Evolutionary conservation across 1,139 yeast species (phyloP).

Genomic region (Debaryomyces nepalensis): DNA sequence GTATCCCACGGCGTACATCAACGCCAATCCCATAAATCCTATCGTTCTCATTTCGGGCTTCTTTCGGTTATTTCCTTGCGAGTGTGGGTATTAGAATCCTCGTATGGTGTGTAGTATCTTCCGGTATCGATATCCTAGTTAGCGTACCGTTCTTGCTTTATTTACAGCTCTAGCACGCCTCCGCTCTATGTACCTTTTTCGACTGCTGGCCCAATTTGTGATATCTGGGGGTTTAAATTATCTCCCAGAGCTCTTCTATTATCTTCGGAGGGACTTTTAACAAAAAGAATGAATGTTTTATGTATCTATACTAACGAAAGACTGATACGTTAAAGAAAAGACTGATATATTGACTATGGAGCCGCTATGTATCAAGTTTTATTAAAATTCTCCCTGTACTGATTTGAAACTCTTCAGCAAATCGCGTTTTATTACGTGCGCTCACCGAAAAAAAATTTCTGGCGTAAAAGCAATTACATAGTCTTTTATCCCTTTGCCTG

Average conservation of each 20-base stretch:
- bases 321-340: conserved; percentile 7
- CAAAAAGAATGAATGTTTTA: conserved; percentile 3
- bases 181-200: not conserved
- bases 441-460: conserved; percentile 7
- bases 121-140: not conserved
- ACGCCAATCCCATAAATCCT: conserved; percentile 5
- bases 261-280: not conserved
- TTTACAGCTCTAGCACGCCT: conserved; percentile 2
- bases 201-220: not conserved
- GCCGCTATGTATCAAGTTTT: conserved; percentile 10
- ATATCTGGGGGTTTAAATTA: conserved; percentile 3
- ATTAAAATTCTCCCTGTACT: conserved; percentile 8
- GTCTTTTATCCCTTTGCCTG: conserved; percentile 4
- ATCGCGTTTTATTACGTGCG: conserved; percentile 10
- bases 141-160: not conserved
- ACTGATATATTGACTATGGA: not conserved
- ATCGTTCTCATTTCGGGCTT: conserved; percentile 2
- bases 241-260: not conserved
- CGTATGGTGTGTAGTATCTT: not conserved
- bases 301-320: conserved; percentile 10
- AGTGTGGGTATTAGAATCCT: too few relatives aligned
- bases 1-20: conserved; percentile 1
- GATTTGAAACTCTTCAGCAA: conserved; percentile 10
- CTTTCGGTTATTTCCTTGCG: not conserved
- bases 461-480: conserved; percentile 7